Conservation (phyloP, 2,329 filamentous ascomycete genomes). For the Herpotrichia juniperi region DNA sequence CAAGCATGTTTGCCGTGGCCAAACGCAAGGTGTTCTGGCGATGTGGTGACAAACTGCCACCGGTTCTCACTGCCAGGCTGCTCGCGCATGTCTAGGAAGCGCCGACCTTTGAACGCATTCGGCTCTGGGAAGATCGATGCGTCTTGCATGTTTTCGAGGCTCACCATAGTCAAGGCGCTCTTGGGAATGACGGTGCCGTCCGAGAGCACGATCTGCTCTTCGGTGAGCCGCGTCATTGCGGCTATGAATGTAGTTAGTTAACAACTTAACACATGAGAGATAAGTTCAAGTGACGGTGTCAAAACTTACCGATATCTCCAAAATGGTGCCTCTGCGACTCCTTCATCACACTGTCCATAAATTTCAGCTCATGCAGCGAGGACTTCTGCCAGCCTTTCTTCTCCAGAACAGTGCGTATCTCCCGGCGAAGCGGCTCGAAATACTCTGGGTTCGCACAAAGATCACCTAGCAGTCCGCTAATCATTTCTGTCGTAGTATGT, state of each 20-base stretch:
- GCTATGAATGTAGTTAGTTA: no score
- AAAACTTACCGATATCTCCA: constrained; percentile 20
- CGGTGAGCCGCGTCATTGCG: constrained; percentile 31
- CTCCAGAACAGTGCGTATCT: no score
- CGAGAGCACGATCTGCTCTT: constrained; percentile 26
- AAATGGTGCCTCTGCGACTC: constrained; percentile 36
- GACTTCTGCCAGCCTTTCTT: no score
- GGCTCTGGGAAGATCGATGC: constrained; percentile 11
- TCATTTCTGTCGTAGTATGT: constrained; percentile 28
- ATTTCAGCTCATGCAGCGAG: no score
- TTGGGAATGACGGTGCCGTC: constrained; percentile 31
- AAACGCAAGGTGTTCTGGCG: constrained; percentile 17
- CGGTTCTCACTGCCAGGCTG: constrained; percentile 8
- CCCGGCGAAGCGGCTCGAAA: constrained; percentile 28
- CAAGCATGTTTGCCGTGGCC: constrained; percentile 20
- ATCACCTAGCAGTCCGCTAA: constrained; percentile 27
- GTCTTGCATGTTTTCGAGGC: constrained; percentile 5
- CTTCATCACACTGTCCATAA: constrained; percentile 37
- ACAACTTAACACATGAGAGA: no score
- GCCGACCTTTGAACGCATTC: constrained; percentile 13
- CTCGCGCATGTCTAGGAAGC: constrained; percentile 16
- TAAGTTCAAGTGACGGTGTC: no score
- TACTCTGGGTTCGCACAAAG: constrained; percentile 28
- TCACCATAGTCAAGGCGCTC: constrained; percentile 15
- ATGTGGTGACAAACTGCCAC: constrained; percentile 12